Evolutionary conservation across 495 filamentous ascomycete species (phyloP).

Genomic region (Aspergillus taichungensis): DNA sequence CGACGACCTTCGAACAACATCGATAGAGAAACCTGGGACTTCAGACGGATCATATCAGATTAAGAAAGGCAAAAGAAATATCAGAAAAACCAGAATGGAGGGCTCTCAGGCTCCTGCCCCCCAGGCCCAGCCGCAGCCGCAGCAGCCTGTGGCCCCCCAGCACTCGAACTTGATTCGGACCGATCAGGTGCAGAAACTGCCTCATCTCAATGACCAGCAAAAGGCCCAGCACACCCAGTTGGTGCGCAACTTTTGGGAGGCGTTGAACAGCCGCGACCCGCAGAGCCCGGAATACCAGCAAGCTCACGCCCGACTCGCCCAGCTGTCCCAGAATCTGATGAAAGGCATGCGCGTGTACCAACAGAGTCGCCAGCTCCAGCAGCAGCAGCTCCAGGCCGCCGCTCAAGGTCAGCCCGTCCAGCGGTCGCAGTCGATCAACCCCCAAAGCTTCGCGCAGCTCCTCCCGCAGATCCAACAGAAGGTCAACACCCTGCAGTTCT

Average conservation of each 20-base stretch:
- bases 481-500: slow-evolving; percentile 37
- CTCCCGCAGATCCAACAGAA: slow-evolving; percentile 37
- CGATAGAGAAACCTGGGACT: too few species aligned
- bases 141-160: slow-evolving; percentile 27
- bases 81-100: slow-evolving; percentile 20
- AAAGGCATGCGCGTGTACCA: slow-evolving; percentile 45
- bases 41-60: too few species aligned
- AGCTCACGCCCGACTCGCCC: slow-evolving; percentile 55
- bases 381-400: slow-evolving; percentile 20
- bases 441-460: slow-evolving; percentile 32
- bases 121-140: slow-evolving; percentile 14
- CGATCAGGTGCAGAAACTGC: slow-evolving; percentile 44
- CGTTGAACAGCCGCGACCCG: slow-evolving; percentile 48
- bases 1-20: too few species aligned
- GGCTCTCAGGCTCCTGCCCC: slow-evolving; percentile 24
- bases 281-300: slow-evolving; percentile 47
- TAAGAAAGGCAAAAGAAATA: background rate
- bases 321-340: slow-evolving; percentile 56
- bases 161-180: slow-evolving; percentile 43
- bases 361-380: slow-evolving; percentile 35
- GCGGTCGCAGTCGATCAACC: slow-evolving; percentile 31
- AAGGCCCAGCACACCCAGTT: slow-evolving; percentile 58
- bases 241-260: slow-evolving; percentile 50
- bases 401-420: slow-evolving; percentile 25
- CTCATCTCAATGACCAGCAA: slow-evolving; percentile 47